Conservation (phyloP, 202 grass and related monocot species). For the Eragrostis tef region DNA sequence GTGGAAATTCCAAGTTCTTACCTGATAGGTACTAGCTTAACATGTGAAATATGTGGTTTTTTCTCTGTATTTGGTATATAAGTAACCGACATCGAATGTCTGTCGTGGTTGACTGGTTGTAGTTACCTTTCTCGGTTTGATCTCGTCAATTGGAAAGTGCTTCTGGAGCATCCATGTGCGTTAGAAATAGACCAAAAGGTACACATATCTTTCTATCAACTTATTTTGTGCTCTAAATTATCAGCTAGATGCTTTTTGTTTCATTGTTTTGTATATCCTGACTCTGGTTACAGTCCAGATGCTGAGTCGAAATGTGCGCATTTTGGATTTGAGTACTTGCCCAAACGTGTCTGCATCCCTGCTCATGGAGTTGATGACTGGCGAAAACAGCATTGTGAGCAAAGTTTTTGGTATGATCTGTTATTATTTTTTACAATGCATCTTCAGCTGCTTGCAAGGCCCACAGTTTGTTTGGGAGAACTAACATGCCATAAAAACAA, state of each 20-base stretch:
- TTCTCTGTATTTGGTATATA: slow-evolving; percentile 17
- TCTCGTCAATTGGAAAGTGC: slow-evolving; percentile 80
- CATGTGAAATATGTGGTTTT: slow-evolving; percentile 22
- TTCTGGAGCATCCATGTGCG: slow-evolving; percentile 70
- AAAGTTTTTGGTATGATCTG: slow-evolving; percentile 84
- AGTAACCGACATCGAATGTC: slow-evolving; percentile 1
- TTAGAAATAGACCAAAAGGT: slow-evolving; percentile 77
- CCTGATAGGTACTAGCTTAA: slow-evolving; percentile 71
- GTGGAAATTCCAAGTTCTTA: slow-evolving; percentile 61
- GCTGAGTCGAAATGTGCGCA: slow-evolving; percentile 64
- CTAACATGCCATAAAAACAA: slow-evolving; percentile 5
- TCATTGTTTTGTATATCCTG: slow-evolving; percentile 63
- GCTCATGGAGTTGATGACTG: slow-evolving; percentile 67
- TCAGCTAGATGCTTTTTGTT: slow-evolving; percentile 39
- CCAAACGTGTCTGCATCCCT: slow-evolving; percentile 67
- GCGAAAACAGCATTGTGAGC: slow-evolving; percentile 69
- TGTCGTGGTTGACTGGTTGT: slow-evolving; percentile 26
- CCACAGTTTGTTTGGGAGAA: neutral
- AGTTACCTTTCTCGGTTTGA: slow-evolving; percentile 84
- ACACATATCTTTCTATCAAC: slow-evolving; percentile 50
- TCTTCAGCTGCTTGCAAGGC: slow-evolving; percentile 14
- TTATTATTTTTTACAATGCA: slow-evolving; percentile 26
- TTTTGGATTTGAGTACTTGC: slow-evolving; percentile 73
- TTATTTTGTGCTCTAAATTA: slow-evolving; percentile 38
- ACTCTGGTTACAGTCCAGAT: slow-evolving; percentile 99